phyloP scores from a whole-genome alignment of 768 basidiomycete genomes.

The Pleurotus platypus region DNA sequence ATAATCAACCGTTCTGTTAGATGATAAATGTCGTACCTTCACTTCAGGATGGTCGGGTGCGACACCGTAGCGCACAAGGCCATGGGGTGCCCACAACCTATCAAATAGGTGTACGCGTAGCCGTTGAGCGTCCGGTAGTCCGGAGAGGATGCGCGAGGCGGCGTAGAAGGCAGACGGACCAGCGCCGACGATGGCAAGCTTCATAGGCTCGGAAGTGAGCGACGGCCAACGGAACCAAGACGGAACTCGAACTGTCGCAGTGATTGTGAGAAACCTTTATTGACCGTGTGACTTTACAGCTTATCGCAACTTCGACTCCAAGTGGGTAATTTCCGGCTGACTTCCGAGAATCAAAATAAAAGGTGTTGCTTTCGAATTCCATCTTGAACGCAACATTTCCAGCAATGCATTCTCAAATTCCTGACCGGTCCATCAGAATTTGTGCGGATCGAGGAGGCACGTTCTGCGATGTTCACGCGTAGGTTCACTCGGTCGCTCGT shows the following conservation, averaged over 20 bases:
- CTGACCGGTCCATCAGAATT: constrained; percentile 77
- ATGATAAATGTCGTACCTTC: constrained; percentile 51
- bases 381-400: too few species aligned
- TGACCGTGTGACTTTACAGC: too few species aligned
- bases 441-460: constrained; percentile 91
- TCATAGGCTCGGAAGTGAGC: constrained; percentile 29
- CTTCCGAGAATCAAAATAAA: too few species aligned
- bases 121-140: constrained; percentile 17
- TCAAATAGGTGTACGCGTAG: constrained; percentile 85
- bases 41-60: constrained; percentile 99
- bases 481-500: constrained; percentile 19
- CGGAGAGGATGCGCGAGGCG: constrained; percentile 77
- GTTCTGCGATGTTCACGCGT: constrained; percentile 89
- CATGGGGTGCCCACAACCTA: constrained; percentile 90
- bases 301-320: too few species aligned
- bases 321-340: too few species aligned
- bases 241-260: too few species aligned
- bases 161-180: constrained; percentile 98
- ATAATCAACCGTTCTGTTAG: background rate
- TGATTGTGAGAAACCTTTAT: too few species aligned
- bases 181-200: constrained; percentile 88
- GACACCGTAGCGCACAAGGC: constrained; percentile 92
- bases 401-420: constrained; percentile 30
- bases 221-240: too few species aligned
- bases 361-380: too few species aligned